phyloP scores from a whole-genome alignment of 2,329 filamentous ascomycete genomes.

The Cladobotryum mycophilum region DNA sequence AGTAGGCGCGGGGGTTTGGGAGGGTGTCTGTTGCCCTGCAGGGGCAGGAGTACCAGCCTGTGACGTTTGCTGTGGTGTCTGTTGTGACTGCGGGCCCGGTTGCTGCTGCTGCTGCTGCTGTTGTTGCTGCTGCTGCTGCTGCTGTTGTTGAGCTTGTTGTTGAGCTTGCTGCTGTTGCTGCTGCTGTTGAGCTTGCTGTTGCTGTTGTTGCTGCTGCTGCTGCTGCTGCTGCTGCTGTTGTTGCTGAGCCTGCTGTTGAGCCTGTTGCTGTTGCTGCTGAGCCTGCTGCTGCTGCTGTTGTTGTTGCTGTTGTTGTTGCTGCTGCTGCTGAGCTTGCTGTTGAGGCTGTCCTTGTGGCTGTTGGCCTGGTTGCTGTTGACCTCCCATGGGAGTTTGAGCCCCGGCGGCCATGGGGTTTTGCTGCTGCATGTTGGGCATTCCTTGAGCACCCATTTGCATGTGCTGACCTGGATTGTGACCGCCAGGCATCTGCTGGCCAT shows the following conservation, averaged over 20 bases:
- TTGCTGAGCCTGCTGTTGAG: conserved; percentile 14
- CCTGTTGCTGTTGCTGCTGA: conserved; percentile 17
- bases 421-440: conserved; percentile 38
- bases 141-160: conserved; percentile 27
- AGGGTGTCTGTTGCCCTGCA: conserved; percentile 41
- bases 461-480: conserved; percentile 41
- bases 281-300: conserved; percentile 23
- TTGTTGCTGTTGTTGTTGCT: conserved; percentile 17
- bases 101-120: conserved; percentile 32
- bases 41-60: conserved; percentile 36
- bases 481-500: conserved; percentile 35
- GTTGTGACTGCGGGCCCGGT: conserved; percentile 27
- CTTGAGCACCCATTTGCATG: conserved; percentile 43
- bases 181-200: conserved; percentile 22
- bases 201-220: conserved; percentile 19
- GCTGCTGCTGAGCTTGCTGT: conserved; percentile 17
- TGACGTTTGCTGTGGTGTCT: conserved; percentile 39
- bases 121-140: conserved; percentile 15
- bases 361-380: conserved; percentile 19
- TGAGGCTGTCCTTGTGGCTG: conserved; percentile 22
- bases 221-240: conserved; percentile 25
- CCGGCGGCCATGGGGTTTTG: conserved; percentile 33
- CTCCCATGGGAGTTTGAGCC: conserved; percentile 25
- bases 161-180: conserved; percentile 15
- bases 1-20: conserved; percentile 39